A percentile compares a stretch with the other conserved stretches of the same genome.
These are phyloP conservation scores for Gentiana dahurica DNA, from an alignment of 257 asterid genomes.

Conservation along the genomic window DNA sequence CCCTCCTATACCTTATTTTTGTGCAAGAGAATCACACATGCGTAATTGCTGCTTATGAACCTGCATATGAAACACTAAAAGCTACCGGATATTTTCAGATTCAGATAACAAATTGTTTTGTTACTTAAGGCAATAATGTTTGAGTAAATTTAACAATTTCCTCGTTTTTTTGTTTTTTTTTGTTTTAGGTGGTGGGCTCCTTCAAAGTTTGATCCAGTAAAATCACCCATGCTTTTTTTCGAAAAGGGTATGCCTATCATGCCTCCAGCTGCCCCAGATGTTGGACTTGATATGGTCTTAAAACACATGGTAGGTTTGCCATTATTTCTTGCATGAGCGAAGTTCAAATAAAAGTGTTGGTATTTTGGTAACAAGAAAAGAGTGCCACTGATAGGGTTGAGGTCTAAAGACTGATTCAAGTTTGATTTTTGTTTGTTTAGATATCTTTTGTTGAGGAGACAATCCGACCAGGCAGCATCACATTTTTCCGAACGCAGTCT, in stretches of 20 bases:
- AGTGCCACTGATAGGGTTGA: background rate
- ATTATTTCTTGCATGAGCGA: conserved; percentile 3
- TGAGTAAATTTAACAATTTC: background rate
- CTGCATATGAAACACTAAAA: no score
- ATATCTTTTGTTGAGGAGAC: conserved; percentile 44
- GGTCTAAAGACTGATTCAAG: background rate
- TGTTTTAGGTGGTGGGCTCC: conserved; percentile 98
- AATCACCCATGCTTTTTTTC: conserved; percentile 88
- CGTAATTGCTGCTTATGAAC: no score
- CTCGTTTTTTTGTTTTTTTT: conserved; percentile 14
- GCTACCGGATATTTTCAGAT: no score
- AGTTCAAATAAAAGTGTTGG: no score
- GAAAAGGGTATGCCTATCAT: conserved; percentile 66
- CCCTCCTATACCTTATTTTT: no score
- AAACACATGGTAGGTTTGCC: conserved; percentile 54
- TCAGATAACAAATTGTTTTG: no score
- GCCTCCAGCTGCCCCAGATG: conserved; percentile 60
- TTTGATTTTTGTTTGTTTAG: conserved; percentile 21
- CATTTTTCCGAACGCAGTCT: conserved; percentile 77
- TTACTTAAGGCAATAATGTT: no score
- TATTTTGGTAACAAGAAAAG: no score
- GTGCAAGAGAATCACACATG: no score
- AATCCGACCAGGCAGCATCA: conserved; percentile 32
- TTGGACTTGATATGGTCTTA: conserved; percentile 71
- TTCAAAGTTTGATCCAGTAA: conserved; percentile 90